A percentile compares a stretch with the other conserved stretches of the same genome.
These are phyloP conservation scores for Picochlorum sp. DNA, from an alignment of 139 green algal genomes.

Conservation along the genomic window DNA sequence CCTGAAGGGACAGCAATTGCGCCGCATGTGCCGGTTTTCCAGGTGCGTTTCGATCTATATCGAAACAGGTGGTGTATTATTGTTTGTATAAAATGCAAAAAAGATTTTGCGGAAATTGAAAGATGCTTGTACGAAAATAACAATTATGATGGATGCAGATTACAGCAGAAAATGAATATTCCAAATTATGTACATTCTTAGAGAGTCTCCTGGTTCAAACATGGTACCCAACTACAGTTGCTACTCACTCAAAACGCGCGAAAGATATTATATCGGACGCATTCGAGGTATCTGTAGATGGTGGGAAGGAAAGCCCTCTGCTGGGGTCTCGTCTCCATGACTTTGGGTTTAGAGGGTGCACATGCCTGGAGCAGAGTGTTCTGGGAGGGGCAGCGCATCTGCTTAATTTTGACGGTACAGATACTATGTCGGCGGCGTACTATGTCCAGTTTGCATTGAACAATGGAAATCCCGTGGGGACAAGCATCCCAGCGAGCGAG, in stretches of 20 bases:
- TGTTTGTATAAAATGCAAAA: too few relatives aligned
- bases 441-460: conserved; percentile 86
- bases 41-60: too few relatives aligned
- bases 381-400: conserved; percentile 79
- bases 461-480: conserved; percentile 53
- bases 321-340: conserved; percentile 63
- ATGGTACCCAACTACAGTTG: conserved; percentile 78
- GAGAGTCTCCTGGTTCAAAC: conserved; percentile 65
- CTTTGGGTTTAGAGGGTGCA: conserved; percentile 78
- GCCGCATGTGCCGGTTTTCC: conserved; percentile 67
- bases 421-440: conserved; percentile 81
- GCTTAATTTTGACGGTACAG: conserved; percentile 72
- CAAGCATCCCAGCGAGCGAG: conserved; percentile 78
- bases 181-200: conserved; percentile 74
- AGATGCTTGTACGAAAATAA: neutral
- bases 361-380: conserved; percentile 70
- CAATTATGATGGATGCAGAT: too few relatives aligned
- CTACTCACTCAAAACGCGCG: conserved; percentile 62
- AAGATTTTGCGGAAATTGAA: neutral
- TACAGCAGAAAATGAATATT: conserved; percentile 39
- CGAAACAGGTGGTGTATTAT: neutral
- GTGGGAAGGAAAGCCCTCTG: conserved; percentile 31
- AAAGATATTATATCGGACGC: conserved; percentile 61
- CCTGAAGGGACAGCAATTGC: conserved; percentile 68
- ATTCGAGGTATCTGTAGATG: conserved; percentile 64